Base-by-base conservation (phyloP, 257 asterid species). In the Schizonepeta tenuifolia region DNA sequence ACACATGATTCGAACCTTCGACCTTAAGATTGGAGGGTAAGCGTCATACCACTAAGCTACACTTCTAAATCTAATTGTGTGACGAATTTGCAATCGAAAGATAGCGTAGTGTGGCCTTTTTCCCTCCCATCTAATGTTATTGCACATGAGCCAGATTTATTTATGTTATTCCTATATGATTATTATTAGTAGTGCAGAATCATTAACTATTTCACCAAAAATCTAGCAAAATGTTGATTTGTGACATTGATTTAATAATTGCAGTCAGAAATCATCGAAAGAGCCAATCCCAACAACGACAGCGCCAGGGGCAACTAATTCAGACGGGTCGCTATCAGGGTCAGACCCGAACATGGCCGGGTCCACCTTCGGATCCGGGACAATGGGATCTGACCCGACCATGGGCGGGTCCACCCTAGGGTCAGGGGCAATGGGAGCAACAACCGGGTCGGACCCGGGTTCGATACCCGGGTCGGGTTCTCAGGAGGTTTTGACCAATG, bases 211-310 rank as follows among this genome's bases (percentile, higher is more conserved):
- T 49, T 67, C 51, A 41, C 61, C 76, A 47, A 70, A 74, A 77
- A 56, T 64, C 67, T 43, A 50, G 22, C 69, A 35, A 43, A 2
- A 66, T 13, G 58, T 62, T 67, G n/a, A 2, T 15, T 41, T 53
- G 4, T 64, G 6, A 6, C 7, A 7, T 43, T 51, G 44, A 11
- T 6, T 59, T 26, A 67, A 18, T 63, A 67, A 57, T 10, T 81
- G 83, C 95, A 93, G 98, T 80, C 95, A 88, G 77, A 93, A 93
- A 84, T 90, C 98, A 24, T 82, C 98, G 5, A 87, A 84, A 75
- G 95, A 90, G 78, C 78, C 96, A 4, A 73, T 86, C 3, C 83
- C 96, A 57, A 55, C 90, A 58, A 75, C 84, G 62, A 74, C 90
- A 71, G 59, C 20, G 9, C 75, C 86, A 73, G 89, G 72, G 46